A percentile compares a stretch with the other conserved stretches of the same genome.
Conservation (phyloP, 257 asterid genomes). For the Buddleja alternifolia region DNA sequence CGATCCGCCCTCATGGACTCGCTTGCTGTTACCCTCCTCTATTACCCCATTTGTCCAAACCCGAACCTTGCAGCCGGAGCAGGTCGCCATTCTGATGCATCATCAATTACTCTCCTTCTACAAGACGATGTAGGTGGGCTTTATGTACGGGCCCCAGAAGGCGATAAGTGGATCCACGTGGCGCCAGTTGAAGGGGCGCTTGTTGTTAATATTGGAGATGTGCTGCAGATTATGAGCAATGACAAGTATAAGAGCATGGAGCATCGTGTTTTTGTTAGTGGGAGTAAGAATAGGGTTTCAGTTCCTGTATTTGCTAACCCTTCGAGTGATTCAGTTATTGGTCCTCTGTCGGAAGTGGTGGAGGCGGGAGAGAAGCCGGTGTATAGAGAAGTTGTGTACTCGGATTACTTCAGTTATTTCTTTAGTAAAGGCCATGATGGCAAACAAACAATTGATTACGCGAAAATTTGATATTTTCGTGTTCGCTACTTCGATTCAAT, state of each 20-base stretch:
- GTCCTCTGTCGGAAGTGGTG: constrained; percentile 47
- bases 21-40: constrained; percentile 35
- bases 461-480: constrained; percentile 36
- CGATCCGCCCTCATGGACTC: constrained; percentile 48
- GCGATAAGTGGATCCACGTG: constrained; percentile 50
- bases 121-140: constrained; percentile 68
- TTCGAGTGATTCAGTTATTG: constrained; percentile 38
- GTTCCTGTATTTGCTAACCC: constrained; percentile 58
- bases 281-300: constrained; percentile 44
- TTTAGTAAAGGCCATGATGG: constrained; percentile 61
- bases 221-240: constrained; percentile 58
- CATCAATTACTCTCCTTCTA: constrained; percentile 54
- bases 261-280: constrained; percentile 51
- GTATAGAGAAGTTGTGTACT: constrained; percentile 43
- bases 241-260: constrained; percentile 57
- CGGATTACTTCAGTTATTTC: constrained; percentile 59
- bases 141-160: constrained; percentile 39
- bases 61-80: constrained; percentile 59
- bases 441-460: constrained; percentile 49
- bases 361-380: constrained; percentile 44
- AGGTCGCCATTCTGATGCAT: constrained; percentile 55
- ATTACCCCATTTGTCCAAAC: constrained; percentile 51
- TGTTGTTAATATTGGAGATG: constrained; percentile 51
- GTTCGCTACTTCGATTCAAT: not conserved
- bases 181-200: constrained; percentile 51